Base-by-base conservation (phyloP, 495 filamentous ascomycete species). In the Clohesyomyces aquaticus region DNA sequence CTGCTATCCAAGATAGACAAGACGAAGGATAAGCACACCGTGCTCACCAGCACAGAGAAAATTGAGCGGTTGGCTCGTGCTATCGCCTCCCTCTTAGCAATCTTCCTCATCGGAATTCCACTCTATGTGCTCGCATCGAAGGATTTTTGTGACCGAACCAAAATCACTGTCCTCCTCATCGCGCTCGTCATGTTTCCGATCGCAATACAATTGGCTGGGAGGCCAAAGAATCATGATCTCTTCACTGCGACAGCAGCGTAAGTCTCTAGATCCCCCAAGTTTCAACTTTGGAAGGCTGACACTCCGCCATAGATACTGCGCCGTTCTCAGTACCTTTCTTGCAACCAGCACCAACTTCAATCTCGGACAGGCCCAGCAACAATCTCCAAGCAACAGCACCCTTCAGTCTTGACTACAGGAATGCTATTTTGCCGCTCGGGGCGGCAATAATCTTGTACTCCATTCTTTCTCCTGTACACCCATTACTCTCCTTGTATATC, bases 311-410 rank as follows among this genome's bases (percentile, higher is more conserved):
- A 54, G 50, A 12, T 54, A 54, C 22, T 54, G 50, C 16, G 50
- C 50, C 11, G 50, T 54, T 6, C 28, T 54, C 9, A 54, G 50
- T 22, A 32, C 50, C 22, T 54, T 54, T 29, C 28, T 54, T 32
- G 23, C 28, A 28, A 11, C 50, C 16, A 28, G 25, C 16, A 32
- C 25, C n/a, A 32, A 29, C 18, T 22, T 54, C 50, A 54, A 54
- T n/a, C 28, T 29, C 16, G 50, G 25, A n/a, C 50, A 54, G 21
- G 2, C 32, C 6, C 43, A 47, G 8, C 8, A 8, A 18, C 43
- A n/a, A 47, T 4, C 8, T 47, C 14, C 21, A 47, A 8, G 43
- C 19, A 18, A 47, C 43, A 47, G 6, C 43, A 23, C 21, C 43
- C 16, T 18, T 4, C 8, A n/a, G 21, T 47, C 19, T 47, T 18